Evolutionary conservation across 2,329 filamentous ascomycete genomes (phyloP).

Genomic region (Arthrobotrys iridis): DNA sequence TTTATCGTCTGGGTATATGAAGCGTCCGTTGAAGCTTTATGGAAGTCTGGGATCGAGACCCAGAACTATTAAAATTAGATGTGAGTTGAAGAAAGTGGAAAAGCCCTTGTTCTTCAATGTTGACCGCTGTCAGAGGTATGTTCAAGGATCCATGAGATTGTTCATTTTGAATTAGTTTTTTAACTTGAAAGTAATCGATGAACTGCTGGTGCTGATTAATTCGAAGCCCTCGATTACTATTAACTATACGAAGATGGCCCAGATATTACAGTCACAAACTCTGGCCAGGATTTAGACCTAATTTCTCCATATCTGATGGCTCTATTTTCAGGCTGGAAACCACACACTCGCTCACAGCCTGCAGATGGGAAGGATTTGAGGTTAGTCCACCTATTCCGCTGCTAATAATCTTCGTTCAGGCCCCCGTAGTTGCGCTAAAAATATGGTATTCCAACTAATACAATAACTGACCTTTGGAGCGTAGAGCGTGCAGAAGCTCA

Average conservation of each 20-base stretch:
- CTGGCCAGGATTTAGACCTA: background rate
- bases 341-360: background rate
- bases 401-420: background rate
- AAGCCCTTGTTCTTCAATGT: background rate
- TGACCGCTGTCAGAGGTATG: background rate
- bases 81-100: background rate
- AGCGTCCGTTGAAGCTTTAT: background rate
- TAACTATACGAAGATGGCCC: background rate
- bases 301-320: background rate
- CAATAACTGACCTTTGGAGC: background rate
- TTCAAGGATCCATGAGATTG: background rate
- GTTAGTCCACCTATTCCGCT: background rate
- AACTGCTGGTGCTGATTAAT: background rate
- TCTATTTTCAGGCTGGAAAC: background rate
- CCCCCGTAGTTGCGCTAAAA: background rate
- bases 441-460: background rate
- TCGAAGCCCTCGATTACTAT: background rate
- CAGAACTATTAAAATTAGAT: background rate
- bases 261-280: background rate
- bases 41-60: background rate
- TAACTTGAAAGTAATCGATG: conserved; percentile 10
- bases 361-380: background rate
- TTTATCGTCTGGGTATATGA: background rate
- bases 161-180: background rate
- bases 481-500: background rate